Evolutionary conservation across 1,284 basidiomycete genomes (phyloP).

Genomic region (Cryptococcus floricola): DNA sequence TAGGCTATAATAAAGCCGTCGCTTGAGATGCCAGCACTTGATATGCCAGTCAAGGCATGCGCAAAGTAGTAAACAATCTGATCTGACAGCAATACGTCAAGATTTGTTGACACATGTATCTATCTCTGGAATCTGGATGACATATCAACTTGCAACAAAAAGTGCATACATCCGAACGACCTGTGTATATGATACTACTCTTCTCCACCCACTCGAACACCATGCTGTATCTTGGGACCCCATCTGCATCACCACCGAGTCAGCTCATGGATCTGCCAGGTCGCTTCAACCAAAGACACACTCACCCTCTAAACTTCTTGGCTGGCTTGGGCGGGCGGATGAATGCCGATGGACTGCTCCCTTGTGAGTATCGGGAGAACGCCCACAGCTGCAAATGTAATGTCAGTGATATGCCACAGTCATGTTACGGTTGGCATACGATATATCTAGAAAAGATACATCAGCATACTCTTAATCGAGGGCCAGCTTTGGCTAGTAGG

Average conservation of each 20-base stretch:
- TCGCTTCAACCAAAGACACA: not conserved
- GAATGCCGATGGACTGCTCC: constrained; percentile 27
- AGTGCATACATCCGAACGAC: too few relatives aligned
- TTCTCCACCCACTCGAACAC: constrained; percentile 13
- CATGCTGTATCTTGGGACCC: constrained; percentile 24
- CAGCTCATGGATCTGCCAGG: not conserved
- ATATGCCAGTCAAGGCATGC: too few relatives aligned
- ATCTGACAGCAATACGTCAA: too few relatives aligned
- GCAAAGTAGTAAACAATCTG: too few relatives aligned
- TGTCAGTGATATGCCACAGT: not conserved
- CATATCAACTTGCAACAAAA: too few relatives aligned
- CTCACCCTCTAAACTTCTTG: constrained; percentile 46
- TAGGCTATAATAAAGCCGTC: not conserved
- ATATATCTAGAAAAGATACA: constrained; percentile 11
- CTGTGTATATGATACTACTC: too few relatives aligned
- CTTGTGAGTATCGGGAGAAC: constrained; percentile 39
- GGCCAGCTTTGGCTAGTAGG: not conserved
- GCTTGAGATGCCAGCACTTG: too few relatives aligned
- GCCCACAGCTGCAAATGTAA: constrained; percentile 30
- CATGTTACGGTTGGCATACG: constrained; percentile 8
- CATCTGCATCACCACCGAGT: constrained; percentile 10
- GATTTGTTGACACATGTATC: not conserved
- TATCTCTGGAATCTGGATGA: too few relatives aligned
- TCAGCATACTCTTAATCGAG: not conserved
- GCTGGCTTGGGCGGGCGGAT: constrained; percentile 29